phyloP scores from a whole-genome alignment of 108 stramenopile species.

The Skeletonema tropicum region DNA sequence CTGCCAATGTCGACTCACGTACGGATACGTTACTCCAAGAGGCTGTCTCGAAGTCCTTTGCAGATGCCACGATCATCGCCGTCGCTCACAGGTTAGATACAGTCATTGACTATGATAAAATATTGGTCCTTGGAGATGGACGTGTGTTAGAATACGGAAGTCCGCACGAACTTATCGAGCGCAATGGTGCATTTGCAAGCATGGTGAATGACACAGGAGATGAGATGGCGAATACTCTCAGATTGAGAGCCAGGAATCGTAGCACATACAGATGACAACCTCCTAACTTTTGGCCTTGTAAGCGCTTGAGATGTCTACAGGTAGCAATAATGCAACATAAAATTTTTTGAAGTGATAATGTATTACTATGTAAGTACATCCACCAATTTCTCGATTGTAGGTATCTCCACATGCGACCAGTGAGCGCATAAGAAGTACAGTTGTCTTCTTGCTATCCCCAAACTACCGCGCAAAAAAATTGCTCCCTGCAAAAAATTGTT shows the following conservation, averaged over 20 bases:
- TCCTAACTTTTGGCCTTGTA: too few species aligned
- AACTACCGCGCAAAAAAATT: too few species aligned
- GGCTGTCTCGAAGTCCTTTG: conserved; percentile 70
- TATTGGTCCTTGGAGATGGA: conserved; percentile 92
- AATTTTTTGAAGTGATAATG: too few species aligned
- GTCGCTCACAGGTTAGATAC: conserved; percentile 97
- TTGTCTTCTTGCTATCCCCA: too few species aligned
- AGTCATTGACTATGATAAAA: conserved; percentile 88
- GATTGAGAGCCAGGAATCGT: conserved; percentile 18
- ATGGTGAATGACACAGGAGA: conserved; percentile 65
- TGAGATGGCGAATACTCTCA: conserved; percentile 47
- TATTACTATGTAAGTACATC: too few species aligned
- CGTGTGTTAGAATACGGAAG: conserved; percentile 86
- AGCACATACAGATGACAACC: too few species aligned
- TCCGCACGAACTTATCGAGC: conserved; percentile 72
- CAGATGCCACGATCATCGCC: conserved; percentile 83
- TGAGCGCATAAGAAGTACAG: too few species aligned
- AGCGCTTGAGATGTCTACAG: too few species aligned
- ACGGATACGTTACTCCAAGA: conserved; percentile 90
- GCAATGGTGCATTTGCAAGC: conserved; percentile 38
- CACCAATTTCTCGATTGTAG: too few species aligned
- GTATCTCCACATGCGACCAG: too few species aligned
- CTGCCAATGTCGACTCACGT: conserved; percentile 85
- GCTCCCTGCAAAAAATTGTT: too few species aligned
- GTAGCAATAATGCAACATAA: too few species aligned